Percentiles rank a stretch among this genome's conserved stretches.
Evolutionary conservation across 1,284 basidiomycete genomes (phyloP).

Genomic region (Tilletia caries): DNA sequence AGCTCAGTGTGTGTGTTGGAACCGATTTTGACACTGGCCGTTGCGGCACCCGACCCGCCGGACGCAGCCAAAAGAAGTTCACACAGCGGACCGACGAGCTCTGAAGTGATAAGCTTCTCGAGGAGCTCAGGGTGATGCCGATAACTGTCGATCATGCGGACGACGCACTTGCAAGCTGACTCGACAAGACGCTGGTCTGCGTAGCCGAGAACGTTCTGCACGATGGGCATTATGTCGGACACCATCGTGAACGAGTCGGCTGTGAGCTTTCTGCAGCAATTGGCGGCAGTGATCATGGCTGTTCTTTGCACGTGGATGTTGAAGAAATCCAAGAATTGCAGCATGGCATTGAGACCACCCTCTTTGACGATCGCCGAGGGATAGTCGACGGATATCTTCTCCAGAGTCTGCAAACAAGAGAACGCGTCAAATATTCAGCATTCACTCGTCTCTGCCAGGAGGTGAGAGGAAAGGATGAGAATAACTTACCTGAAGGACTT

Average conservation of each 20-base stretch:
- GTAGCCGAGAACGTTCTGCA: conserved; percentile 46
- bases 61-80: conserved; percentile 36
- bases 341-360: conserved; percentile 47
- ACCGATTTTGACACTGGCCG: conserved; percentile 34
- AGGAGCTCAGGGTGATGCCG: conserved; percentile 35
- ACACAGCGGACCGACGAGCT: conserved; percentile 18
- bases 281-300: conserved; percentile 47
- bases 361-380: conserved; percentile 48
- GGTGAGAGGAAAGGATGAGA: background rate
- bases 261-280: conserved; percentile 48
- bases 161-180: conserved; percentile 49
- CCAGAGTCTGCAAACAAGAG: conserved; percentile 33
- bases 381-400: conserved; percentile 47
- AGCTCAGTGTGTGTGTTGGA: conserved; percentile 43
- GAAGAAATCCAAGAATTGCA: conserved; percentile 53
- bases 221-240: conserved; percentile 44
- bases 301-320: conserved; percentile 52
- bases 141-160: conserved; percentile 43
- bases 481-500: conserved; percentile 42
- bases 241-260: conserved; percentile 31
- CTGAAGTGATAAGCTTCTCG: conserved; percentile 33
- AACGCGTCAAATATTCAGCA: background rate
- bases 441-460: too few relatives aligned
- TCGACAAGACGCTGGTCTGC: conserved; percentile 49
- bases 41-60: conserved; percentile 20